A percentile compares a stretch with the other conserved stretches of the same genome.
These are phyloP conservation scores for Suillus cothurnatus DNA, from an alignment of 768 basidiomycete species.

Conservation along the genomic window DNA sequence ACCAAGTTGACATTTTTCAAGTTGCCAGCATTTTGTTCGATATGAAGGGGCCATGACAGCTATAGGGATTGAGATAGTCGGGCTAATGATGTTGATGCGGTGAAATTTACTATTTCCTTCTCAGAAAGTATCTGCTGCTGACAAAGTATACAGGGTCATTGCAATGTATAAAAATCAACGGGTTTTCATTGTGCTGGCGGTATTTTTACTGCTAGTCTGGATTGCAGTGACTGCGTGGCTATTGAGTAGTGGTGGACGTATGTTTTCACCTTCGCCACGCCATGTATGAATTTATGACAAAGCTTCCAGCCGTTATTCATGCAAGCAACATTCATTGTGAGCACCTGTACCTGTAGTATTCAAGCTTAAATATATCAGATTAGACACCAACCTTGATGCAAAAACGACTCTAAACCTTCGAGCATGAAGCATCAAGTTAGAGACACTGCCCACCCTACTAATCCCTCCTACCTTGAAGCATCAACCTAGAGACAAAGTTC, in stretches of 20 bases:
- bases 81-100: constrained; percentile 48
- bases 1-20: constrained; percentile 15
- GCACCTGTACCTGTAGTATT: constrained; percentile 5
- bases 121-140: not conserved
- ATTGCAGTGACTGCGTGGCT: constrained; percentile 55
- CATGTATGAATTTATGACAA: not conserved
- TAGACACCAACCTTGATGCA: not conserved
- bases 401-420: not conserved
- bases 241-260: constrained; percentile 51
- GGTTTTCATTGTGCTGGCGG: constrained; percentile 11
- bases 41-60: constrained; percentile 52
- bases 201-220: constrained; percentile 42
- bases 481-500: not conserved
- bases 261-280: constrained; percentile 18
- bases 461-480: not conserved
- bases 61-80: constrained; percentile 42
- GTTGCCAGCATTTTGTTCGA: constrained; percentile 50
- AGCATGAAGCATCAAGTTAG: not conserved
- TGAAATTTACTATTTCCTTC: constrained; percentile 20
- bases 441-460: too few species aligned
- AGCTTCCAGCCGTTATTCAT: constrained; percentile 17
- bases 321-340: constrained; percentile 10
- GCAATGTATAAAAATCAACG: constrained; percentile 20
- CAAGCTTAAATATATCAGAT: not conserved
- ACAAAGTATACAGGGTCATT: constrained; percentile 12